These are phyloP conservation scores for Drosera capensis DNA, from an alignment of 148 eudicot genomes.

Conservation along the genomic window DNA sequence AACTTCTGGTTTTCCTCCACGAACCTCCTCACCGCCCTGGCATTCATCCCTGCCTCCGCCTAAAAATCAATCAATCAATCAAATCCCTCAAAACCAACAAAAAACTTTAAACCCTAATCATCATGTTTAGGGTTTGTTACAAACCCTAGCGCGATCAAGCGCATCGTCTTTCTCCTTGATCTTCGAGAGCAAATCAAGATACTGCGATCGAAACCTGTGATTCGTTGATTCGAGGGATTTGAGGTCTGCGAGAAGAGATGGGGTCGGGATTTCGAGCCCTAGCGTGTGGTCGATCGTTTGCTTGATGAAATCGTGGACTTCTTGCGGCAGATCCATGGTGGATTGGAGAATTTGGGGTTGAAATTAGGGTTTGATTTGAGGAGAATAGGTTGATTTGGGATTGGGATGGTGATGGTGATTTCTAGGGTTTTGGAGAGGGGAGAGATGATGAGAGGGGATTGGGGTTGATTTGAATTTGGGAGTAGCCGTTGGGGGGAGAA, in stretches of 20 bases:
- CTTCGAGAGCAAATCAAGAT: slow-evolving; percentile 25
- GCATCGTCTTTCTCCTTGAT: slow-evolving; percentile 43
- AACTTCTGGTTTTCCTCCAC: slow-evolving; percentile 76
- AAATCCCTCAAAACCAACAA: neutral
- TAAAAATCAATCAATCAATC: slow-evolving; percentile 3
- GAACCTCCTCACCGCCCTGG: slow-evolving; percentile 71
- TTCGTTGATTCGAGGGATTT: slow-evolving; percentile 33
- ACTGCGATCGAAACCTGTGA: slow-evolving; percentile 35
- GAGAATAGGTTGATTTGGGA: no score
- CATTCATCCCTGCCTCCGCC: slow-evolving; percentile 81
- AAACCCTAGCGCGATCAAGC: slow-evolving; percentile 65
- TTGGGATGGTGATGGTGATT: no score
- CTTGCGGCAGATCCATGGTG: slow-evolving; percentile 50
- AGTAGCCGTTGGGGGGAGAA: no score
- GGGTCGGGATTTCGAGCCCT: slow-evolving; percentile 47
- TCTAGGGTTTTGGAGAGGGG: no score
- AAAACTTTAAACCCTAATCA: neutral
- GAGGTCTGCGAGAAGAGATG: slow-evolving; percentile 43
- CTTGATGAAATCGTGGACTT: slow-evolving; percentile 50
- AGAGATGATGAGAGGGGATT: no score
- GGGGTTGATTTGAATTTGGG: no score
- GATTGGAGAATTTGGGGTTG: no score
- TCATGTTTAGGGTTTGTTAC: slow-evolving; percentile 5
- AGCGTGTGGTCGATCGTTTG: slow-evolving; percentile 45
- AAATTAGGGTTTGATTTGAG: no score